Evolutionary conservation across 2,329 filamentous ascomycete species (phyloP), one percentile per base, ranked within the genome.

Genomic region (Aureobasidium subglaciale): DNA sequence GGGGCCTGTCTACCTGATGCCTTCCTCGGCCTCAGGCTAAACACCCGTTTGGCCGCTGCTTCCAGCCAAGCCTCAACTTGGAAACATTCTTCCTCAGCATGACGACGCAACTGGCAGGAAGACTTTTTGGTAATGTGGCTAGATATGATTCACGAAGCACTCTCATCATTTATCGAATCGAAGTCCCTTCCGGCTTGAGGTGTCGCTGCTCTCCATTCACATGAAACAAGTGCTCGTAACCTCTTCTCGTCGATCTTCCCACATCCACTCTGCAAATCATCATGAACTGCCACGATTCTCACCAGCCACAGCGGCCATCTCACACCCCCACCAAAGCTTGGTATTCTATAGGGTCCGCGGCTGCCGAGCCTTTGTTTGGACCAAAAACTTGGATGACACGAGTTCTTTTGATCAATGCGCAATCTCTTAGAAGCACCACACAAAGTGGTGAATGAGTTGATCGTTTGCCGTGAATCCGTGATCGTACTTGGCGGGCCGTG

Each of bases 51-150:
- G 41, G 41, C 41, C 41, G 41, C 41, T 48, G 27, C 16, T 24
- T 48, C 45, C 45, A 48, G 45, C 45, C 45, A 48, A 48, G 45
- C 18, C 45, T 24, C 42, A 43, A 15, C 41, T 30, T 30, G 16
- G 27, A 48, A 35, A 34, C 43, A 46, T 46, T 24, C 30, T 48
- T 35, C 9, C 20, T 10, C 9, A 8, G 1, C 3, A 45, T 45
- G 42, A 45, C 42, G 42, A 45, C 42, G 42, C 41, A 45, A 11
- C 41, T 45, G 25, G 32, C 42, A 45, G n/a, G n/a, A 24, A 32
- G 27, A 9, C 22, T 45, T 27, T 20, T 8, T 30, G 9, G n/a
- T n/a, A n/a, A n/a, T n/a, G n/a, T n/a, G n/a, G n/a, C n/a, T n/a
- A n/a, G n/a, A n/a, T n/a, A n/a, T n/a, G n/a, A n/a, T n/a, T n/a